A percentile compares a stretch with the other conserved stretches of the same genome.
Evolutionary conservation across 495 filamentous ascomycete species (phyloP).

Genomic region (Cercophora newfieldiana): DNA sequence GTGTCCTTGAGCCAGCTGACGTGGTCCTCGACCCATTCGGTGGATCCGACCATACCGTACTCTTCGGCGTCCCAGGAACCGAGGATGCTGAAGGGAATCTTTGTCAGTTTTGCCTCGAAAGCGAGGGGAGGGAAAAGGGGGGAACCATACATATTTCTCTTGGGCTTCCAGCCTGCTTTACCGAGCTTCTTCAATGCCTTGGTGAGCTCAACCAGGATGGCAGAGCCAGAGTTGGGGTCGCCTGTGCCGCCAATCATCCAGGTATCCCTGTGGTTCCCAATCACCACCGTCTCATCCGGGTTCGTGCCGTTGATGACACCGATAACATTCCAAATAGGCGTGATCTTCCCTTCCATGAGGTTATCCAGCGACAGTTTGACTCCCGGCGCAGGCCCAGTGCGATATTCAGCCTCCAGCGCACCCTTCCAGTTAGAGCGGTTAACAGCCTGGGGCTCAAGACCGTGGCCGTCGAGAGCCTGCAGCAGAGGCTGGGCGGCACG

Average conservation of each 20-base stretch:
- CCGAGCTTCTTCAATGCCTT: slow-evolving; percentile 73
- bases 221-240: slow-evolving; percentile 45
- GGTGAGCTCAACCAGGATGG: slow-evolving; percentile 75
- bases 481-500: slow-evolving; percentile 74
- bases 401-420: slow-evolving; percentile 77
- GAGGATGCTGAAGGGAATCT: slow-evolving; percentile 54
- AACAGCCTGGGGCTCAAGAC: slow-evolving; percentile 69
- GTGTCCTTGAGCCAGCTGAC: slow-evolving; percentile 73
- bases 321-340: slow-evolving; percentile 85
- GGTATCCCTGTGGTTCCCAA: slow-evolving; percentile 88
- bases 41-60: slow-evolving; percentile 83
- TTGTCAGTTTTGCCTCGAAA: neutral
- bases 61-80: slow-evolving; percentile 87
- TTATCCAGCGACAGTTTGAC: slow-evolving; percentile 74
- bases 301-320: slow-evolving; percentile 82
- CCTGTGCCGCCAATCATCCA: slow-evolving; percentile 66
- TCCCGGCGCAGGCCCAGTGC: slow-evolving; percentile 76
- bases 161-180: slow-evolving; percentile 74
- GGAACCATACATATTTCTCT: slow-evolving; percentile 64
- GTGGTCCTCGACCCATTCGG: slow-evolving; percentile 88
- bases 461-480: slow-evolving; percentile 76
- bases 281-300: slow-evolving; percentile 69
- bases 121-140: neutral
- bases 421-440: slow-evolving; percentile 68
- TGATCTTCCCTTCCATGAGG: slow-evolving; percentile 75